phyloP scores from a whole-genome alignment of 108 stramenopile genomes.

The Nitzschia sp. region DNA sequence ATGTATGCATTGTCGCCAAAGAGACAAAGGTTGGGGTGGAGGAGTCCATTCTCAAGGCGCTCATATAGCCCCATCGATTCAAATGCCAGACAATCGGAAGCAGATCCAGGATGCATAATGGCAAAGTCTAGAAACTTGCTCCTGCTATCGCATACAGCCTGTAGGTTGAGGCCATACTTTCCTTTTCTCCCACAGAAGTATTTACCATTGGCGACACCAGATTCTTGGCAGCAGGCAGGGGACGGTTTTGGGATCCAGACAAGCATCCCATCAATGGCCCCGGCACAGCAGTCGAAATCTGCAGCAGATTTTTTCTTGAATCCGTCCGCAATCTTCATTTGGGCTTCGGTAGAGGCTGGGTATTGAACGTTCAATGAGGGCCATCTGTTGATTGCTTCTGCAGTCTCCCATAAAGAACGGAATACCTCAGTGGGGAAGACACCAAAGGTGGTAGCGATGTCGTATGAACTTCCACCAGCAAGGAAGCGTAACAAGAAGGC shows the following conservation, averaged over 20 bases:
- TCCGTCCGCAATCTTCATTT: background rate
- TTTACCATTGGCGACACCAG: background rate
- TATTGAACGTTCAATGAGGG: background rate
- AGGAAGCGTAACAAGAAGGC: background rate
- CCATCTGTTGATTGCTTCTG: background rate
- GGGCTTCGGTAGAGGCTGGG: background rate
- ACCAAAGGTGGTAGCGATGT: background rate
- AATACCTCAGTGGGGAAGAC: background rate
- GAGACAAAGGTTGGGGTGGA: background rate
- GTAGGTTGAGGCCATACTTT: background rate
- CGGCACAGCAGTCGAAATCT: background rate
- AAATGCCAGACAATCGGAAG: background rate
- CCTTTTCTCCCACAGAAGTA: background rate
- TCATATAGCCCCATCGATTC: background rate
- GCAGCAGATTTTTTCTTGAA: background rate
- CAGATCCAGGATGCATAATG: background rate
- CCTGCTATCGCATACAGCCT: background rate
- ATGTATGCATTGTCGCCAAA: background rate
- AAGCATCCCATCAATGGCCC: background rate
- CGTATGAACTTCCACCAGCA: background rate
- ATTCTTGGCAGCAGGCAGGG: background rate
- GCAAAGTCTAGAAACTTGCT: background rate
- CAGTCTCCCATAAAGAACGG: background rate
- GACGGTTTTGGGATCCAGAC: background rate
- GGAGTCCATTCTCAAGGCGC: background rate